Conservation (phyloP, 1,284 basidiomycete genomes). For the Trametes hirsuta region DNA sequence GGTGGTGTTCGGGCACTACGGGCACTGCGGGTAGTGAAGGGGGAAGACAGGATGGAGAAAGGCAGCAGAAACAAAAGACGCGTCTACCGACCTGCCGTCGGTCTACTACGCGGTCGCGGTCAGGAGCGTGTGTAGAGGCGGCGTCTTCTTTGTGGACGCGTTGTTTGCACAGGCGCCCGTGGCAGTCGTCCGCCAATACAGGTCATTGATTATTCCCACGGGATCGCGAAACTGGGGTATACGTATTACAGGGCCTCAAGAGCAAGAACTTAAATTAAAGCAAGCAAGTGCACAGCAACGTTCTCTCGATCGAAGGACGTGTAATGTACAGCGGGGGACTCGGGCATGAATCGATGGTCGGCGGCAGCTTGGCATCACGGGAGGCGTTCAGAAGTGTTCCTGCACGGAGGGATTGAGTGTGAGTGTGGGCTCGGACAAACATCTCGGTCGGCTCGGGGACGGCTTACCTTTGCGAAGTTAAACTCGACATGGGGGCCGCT, state of each 20-base stretch:
- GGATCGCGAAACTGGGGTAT: neutral
- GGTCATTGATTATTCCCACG: neutral
- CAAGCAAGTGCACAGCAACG: conserved; percentile 18
- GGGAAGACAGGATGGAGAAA: neutral
- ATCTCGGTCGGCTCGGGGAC: neutral
- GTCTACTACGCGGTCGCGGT: neutral
- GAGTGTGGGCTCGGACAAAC: neutral
- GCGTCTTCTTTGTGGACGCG: conserved; percentile 20
- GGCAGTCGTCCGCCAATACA: neutral
- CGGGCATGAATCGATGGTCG: neutral
- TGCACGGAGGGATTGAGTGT: conserved; percentile 27
- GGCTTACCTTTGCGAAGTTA: conserved; percentile 73
- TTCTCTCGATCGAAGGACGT: conserved; percentile 13
- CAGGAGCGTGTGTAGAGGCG: neutral
- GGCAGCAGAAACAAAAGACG: neutral
- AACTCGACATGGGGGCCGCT: conserved; percentile 65
- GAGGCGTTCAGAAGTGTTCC: conserved; percentile 61
- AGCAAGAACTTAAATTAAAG: conserved; percentile 18
- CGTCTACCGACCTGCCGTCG: neutral
- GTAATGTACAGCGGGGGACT: conserved; percentile 16
- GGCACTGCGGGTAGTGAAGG: neutral
- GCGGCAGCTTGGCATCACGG: conserved; percentile 8
- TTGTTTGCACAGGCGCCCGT: conserved; percentile 15
- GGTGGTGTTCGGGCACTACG: neutral
- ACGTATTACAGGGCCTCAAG: conserved; percentile 2